Conservation (phyloP, 805 yeast genomes). For the Suhomyces faveliae region DNA sequence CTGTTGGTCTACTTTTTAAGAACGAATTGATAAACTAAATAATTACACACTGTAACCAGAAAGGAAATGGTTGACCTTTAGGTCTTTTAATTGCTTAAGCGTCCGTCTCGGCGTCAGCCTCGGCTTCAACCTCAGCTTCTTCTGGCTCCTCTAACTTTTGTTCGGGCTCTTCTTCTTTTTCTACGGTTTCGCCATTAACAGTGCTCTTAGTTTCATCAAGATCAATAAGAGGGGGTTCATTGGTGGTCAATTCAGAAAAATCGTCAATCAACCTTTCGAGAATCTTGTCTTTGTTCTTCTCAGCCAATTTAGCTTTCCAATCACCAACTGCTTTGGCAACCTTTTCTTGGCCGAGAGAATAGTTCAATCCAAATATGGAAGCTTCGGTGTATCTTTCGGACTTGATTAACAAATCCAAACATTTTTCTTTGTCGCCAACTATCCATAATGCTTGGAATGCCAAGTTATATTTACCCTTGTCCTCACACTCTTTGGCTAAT, state of each 20-base stretch:
- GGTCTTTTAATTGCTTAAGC: background rate
- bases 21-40: background rate
- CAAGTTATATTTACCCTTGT: slow-evolving; percentile 78
- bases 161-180: slow-evolving; percentile 37
- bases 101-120: slow-evolving; percentile 13
- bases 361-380: slow-evolving; percentile 72
- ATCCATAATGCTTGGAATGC: slow-evolving; percentile 93
- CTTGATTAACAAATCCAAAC: slow-evolving; percentile 62
- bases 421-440: slow-evolving; percentile 64
- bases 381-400: slow-evolving; percentile 82
- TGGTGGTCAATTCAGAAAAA: slow-evolving; percentile 18
- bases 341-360: slow-evolving; percentile 45
- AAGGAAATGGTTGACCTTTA: background rate
- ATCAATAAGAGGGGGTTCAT: slow-evolving; percentile 14
- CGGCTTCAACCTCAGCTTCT: slow-evolving; percentile 10
- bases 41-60: background rate
- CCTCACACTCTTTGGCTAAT: slow-evolving; percentile 66
- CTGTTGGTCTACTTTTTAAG: background rate
- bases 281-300: slow-evolving; percentile 52
- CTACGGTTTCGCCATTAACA: slow-evolving; percentile 8
- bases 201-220: slow-evolving; percentile 11
- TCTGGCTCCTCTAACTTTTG: slow-evolving; percentile 23
- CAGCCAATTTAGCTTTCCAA: slow-evolving; percentile 66
- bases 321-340: slow-evolving; percentile 47
- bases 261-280: slow-evolving; percentile 62